Percentiles rank a stretch among this genome's conserved stretches.
These are phyloP conservation scores for Paraconiothyrium brasiliense DNA, from an alignment of 2,329 filamentous ascomycete genomes.

Conservation along the genomic window DNA sequence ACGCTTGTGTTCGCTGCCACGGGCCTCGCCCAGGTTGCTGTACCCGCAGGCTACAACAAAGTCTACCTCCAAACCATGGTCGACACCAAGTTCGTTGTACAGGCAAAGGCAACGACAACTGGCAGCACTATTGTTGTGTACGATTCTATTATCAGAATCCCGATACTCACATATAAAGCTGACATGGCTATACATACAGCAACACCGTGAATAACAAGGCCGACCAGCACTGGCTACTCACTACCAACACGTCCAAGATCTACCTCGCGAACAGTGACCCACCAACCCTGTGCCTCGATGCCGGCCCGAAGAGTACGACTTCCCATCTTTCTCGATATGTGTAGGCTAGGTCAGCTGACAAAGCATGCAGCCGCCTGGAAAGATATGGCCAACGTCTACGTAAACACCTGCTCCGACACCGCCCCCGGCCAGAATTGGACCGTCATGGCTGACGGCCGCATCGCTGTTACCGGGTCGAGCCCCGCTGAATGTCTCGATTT, in stretches of 20 bases:
- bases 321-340: neutral
- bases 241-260: conserved; percentile 34
- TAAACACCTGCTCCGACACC: conserved; percentile 35
- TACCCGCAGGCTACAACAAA: conserved; percentile 37
- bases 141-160: conserved; percentile 3
- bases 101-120: conserved; percentile 33
- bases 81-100: conserved; percentile 40
- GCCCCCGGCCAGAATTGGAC: conserved; percentile 38
- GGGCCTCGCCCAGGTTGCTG: conserved; percentile 28
- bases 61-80: conserved; percentile 43
- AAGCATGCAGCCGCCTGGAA: conserved; percentile 36
- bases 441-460: conserved; percentile 41
- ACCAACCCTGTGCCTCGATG: conserved; percentile 40
- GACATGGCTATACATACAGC: conserved; percentile 21
- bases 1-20: conserved; percentile 32
- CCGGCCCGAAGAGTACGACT: conserved; percentile 34
- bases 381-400: conserved; percentile 41
- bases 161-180: neutral
- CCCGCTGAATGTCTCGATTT: conserved; percentile 39
- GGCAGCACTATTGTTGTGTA: conserved; percentile 40
- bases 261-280: conserved; percentile 34
- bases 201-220: conserved; percentile 35
- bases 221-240: conserved; percentile 42
- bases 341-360: neutral
- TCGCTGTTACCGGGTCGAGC: conserved; percentile 30